A percentile compares a stretch with the other conserved stretches of the same genome.
phyloP scores from a whole-genome alignment of 192 early-diverging fungal genomes.

The Dimargaris cristalligena region DNA sequence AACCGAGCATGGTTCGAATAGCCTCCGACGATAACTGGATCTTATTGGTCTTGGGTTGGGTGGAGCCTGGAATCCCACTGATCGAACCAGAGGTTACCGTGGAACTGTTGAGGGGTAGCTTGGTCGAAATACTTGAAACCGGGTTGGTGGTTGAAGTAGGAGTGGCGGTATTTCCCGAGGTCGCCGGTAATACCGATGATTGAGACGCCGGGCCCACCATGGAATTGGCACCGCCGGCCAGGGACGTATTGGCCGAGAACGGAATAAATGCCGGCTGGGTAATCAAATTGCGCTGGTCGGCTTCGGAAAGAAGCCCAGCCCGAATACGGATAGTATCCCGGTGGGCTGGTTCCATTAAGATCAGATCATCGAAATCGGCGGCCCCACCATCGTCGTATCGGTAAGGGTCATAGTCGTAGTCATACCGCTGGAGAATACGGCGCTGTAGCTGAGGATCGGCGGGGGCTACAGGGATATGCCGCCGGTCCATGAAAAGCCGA shows the following conservation, averaged over 20 bases:
- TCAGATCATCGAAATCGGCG: neutral
- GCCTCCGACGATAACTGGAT: neutral
- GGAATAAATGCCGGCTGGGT: conserved; percentile 10
- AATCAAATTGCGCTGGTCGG: conserved; percentile 6
- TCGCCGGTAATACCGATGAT: neutral
- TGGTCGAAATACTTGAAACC: neutral
- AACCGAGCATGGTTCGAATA: conserved; percentile 6
- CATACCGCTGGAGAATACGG: neutral
- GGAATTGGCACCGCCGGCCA: neutral
- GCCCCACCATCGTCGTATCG: conserved; percentile 9
- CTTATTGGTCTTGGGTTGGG: neutral
- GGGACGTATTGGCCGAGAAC: neutral
- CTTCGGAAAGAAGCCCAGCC: neutral
- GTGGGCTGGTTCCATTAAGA: neutral
- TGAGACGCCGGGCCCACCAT: neutral
- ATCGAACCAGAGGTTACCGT: neutral
- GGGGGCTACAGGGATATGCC: neutral
- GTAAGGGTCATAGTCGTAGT: conserved; percentile 8
- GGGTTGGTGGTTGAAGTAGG: neutral
- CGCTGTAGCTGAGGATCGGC: neutral
- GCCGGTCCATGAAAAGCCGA: conserved; percentile 9
- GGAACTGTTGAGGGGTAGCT: neutral
- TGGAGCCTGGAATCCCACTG: too few species aligned
- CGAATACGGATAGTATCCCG: neutral
- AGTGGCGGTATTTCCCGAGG: neutral